Evolutionary conservation across 2,329 filamentous ascomycete species (phyloP).

Genomic region (Fusarium illudens): DNA sequence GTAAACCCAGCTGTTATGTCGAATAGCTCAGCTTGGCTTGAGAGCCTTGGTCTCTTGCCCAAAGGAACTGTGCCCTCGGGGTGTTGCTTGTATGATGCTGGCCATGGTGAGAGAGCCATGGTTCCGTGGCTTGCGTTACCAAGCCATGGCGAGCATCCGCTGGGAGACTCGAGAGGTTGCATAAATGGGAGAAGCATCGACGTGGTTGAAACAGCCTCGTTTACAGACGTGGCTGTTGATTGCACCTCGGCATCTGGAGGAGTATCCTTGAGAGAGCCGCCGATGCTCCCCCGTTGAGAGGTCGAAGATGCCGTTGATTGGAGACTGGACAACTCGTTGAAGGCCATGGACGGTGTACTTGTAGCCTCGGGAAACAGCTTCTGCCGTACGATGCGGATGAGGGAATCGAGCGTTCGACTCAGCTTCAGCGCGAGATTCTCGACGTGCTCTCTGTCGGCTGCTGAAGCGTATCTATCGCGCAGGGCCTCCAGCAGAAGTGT

Average conservation of each 20-base stretch:
- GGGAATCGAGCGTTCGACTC: conserved; percentile 24
- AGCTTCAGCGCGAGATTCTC: conserved; percentile 35
- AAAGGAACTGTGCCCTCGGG: conserved; percentile 17
- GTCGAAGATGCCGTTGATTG: conserved; percentile 35
- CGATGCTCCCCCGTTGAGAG: conserved; percentile 27
- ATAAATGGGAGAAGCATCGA: conserved; percentile 34
- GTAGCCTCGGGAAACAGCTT: conserved; percentile 17
- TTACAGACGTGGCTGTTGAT: conserved; percentile 22
- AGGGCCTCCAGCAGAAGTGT: conserved; percentile 37
- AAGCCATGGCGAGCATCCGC: conserved; percentile 25
- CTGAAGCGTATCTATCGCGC: conserved; percentile 29
- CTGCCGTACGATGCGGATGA: conserved; percentile 33
- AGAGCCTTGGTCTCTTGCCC: conserved; percentile 32
- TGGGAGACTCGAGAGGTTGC: conserved; percentile 28
- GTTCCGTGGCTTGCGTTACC: not conserved
- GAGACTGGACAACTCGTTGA: conserved; percentile 37
- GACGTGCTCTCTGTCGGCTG: conserved; percentile 26
- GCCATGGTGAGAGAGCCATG: conserved; percentile 24
- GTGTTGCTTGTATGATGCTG: conserved; percentile 36
- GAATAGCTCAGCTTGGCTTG: conserved; percentile 35
- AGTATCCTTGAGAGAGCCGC: conserved; percentile 36
- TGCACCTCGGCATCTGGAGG: conserved; percentile 31
- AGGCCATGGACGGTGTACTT: conserved; percentile 34
- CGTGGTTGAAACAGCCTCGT: conserved; percentile 16
- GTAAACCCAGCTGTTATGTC: conserved; percentile 33